These are phyloP conservation scores for Trichoderma gracile DNA, from an alignment of 2,329 filamentous ascomycete genomes.

Conservation along the genomic window DNA sequence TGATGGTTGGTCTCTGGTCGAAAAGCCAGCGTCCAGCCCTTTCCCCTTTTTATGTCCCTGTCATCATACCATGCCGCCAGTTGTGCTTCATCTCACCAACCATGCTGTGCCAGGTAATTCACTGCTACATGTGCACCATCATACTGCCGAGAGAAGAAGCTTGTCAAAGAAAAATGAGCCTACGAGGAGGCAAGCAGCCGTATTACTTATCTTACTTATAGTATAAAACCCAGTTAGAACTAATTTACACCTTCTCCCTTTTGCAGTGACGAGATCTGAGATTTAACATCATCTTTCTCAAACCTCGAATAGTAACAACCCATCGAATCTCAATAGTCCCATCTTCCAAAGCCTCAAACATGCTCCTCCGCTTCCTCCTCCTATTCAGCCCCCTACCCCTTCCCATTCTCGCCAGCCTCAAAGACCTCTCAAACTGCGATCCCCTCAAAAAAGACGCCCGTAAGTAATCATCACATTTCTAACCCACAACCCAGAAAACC, in stretches of 20 bases:
- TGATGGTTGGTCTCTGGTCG: no score
- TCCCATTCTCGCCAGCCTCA: slow-evolving; percentile 27
- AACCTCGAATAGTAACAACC: background rate
- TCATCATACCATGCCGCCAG: background rate
- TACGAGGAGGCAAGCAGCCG: background rate
- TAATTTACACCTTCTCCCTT: background rate
- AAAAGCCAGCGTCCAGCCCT: no score
- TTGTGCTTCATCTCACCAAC: slow-evolving; percentile 17
- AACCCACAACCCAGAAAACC: no score
- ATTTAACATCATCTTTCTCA: background rate
- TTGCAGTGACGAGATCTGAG: background rate
- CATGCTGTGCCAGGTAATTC: slow-evolving; percentile 15
- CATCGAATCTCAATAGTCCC: background rate
- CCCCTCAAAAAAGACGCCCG: slow-evolving; percentile 33
- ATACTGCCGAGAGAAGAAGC: background rate
- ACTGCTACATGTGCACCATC: background rate
- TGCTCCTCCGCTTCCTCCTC: background rate
- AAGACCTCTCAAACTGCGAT: slow-evolving; percentile 32
- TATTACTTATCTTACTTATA: background rate
- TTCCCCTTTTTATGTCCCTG: no score
- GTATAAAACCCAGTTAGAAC: background rate
- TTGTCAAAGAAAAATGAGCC: background rate
- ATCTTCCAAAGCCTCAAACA: background rate
- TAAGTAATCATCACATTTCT: no score
- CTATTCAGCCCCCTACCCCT: slow-evolving; percentile 15